Evolutionary conservation across 1,284 basidiomycete species (phyloP).

Genomic region (Cryptococcus depauperatus): DNA sequence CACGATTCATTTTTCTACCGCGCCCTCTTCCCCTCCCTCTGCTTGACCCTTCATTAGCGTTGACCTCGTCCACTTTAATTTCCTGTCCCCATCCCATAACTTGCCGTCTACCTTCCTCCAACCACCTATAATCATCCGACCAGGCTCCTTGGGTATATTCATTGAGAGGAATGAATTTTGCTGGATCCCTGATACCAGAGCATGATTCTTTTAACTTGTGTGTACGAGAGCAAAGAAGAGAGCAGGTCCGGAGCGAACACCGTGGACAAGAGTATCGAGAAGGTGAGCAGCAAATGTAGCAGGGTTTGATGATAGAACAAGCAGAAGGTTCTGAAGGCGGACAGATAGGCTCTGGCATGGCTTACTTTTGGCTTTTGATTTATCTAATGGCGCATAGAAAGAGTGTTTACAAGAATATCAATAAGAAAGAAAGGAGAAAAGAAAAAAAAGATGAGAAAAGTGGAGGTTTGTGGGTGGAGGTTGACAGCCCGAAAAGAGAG

Average conservation of each 20-base stretch:
- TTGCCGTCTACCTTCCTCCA: constrained; percentile 68
- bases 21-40: constrained; percentile 70
- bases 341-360: no score
- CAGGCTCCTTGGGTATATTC: constrained; percentile 69
- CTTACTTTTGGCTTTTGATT: no score
- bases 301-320: no score
- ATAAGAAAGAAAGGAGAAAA: no score
- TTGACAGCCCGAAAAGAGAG: no score
- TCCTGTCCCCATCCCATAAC: constrained; percentile 63
- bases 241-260: constrained; percentile 63
- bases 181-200: constrained; percentile 64
- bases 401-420: no score
- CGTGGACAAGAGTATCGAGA: constrained; percentile 72
- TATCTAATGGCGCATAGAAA: background rate
- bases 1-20: constrained; percentile 57
- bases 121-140: constrained; percentile 74
- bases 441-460: no score
- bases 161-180: constrained; percentile 66
- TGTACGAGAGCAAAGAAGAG: constrained; percentile 56
- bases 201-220: constrained; percentile 63
- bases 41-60: constrained; percentile 1
- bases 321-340: no score
- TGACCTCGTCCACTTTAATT: constrained; percentile 43
- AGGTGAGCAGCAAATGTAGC: constrained; percentile 17
- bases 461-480: no score